Evolutionary conservation across 2,329 filamentous ascomycete genomes (phyloP), one percentile per base, ranked within the genome.

Genomic region (Venturia asperata): DNA sequence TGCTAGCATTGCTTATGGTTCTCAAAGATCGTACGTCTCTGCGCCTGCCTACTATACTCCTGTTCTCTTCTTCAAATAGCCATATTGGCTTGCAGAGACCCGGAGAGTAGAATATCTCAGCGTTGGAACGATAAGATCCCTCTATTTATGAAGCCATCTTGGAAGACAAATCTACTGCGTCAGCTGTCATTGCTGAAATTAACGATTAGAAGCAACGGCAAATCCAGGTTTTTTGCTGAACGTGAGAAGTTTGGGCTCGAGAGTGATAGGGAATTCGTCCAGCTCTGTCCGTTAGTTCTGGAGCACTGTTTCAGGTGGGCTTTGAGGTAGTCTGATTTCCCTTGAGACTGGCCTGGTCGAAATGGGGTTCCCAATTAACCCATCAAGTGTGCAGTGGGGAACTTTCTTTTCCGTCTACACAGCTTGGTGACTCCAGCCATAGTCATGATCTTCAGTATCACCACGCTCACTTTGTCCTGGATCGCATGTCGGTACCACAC

Each of bases 401-500:
- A 87, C 87, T 0, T 93, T 95, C 79, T 99, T 97, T 75, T 94
- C 94, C 0, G 87, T 96, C 0, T 99, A 97, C 76, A 96, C 94
- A 65, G 97, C 76, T 90, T 87, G 47, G 84, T 97, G 65, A 87
- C 97, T 52, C 87, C 94, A 0, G 94, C 94, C 0, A 79, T 99
- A 13, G 96, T 99, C 72, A 85, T 94, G 61, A 79, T 97, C 24
- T 97, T 99, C 79, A 93, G 94, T 70, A 86, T 96, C 70, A 86
- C 97, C 74, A 97, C 93, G 0, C 97, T 97, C 74, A 84, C 84
- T 58, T 80, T 99, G 0, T 87, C 97, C 68, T 99, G 92, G 92
- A 82, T 97, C 58, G 93, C 94, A 0, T 92, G 97, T 74, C 86
- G 93, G n/a, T 97, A 97, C 77, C 93, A 93, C 70, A 95, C 96